These are phyloP conservation scores for Globisporangium cederbergense DNA, from an alignment of 352 stramenopile genomes.

Conservation along the genomic window DNA sequence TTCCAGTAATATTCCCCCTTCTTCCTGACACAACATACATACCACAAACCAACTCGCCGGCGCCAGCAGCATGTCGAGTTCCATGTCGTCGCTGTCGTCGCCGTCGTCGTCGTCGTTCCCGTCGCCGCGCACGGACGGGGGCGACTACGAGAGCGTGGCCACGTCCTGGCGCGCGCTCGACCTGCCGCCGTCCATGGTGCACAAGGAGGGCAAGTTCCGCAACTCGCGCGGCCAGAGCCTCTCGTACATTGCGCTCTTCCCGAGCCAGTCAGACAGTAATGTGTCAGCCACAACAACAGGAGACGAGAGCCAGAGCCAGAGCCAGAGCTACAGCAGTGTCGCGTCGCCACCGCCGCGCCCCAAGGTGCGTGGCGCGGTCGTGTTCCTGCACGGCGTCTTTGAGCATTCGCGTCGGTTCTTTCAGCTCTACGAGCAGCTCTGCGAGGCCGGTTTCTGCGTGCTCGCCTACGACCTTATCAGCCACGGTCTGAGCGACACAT, in stretches of 20 bases:
- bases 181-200: slow-evolving; percentile 31
- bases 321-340: neutral
- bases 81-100: slow-evolving; percentile 4
- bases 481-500: slow-evolving; percentile 42
- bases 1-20: neutral
- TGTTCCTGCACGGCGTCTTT: slow-evolving; percentile 50
- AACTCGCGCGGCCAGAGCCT: slow-evolving; percentile 41
- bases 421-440: slow-evolving; percentile 40
- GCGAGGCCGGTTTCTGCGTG: slow-evolving; percentile 33
- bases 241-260: slow-evolving; percentile 41
- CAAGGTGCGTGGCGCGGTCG: slow-evolving; percentile 31
- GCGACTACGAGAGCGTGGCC: neutral
- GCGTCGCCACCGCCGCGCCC: neutral
- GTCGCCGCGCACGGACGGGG: neutral
- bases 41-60: no score
- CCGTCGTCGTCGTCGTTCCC: neutral
- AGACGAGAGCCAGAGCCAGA: neutral
- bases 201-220: slow-evolving; percentile 31
- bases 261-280: neutral
- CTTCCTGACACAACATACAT: no score
- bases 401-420: slow-evolving; percentile 45
- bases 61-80: no score
- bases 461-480: slow-evolving; percentile 46
- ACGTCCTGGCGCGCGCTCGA: slow-evolving; percentile 19
- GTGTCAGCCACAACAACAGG: neutral